A percentile compares a stretch with the other conserved stretches of the same genome.
phyloP scores from a whole-genome alignment of 1,139 yeast species.

The Pichia sorboxylosa region DNA sequence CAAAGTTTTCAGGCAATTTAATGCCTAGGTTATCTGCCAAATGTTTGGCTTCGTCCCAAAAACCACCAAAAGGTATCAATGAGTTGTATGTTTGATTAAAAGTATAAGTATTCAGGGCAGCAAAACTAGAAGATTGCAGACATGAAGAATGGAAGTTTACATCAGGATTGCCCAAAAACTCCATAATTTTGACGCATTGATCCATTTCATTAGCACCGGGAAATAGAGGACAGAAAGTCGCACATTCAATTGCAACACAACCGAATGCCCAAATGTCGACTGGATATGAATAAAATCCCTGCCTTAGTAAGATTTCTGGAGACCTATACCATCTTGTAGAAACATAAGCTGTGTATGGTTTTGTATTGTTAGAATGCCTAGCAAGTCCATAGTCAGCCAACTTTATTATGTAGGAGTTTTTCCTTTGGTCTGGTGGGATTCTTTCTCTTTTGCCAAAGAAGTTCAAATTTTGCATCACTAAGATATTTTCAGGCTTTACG shows the following conservation, averaged over 20 bases:
- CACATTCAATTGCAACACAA: conserved; percentile 70
- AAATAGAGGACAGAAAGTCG: conserved; percentile 65
- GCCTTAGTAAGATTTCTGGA: conserved; percentile 76
- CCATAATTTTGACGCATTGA: conserved; percentile 58
- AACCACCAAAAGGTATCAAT: conserved; percentile 43
- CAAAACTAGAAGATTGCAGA: conserved; percentile 9
- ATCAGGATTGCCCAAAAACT: conserved; percentile 59
- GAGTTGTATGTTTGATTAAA: not conserved
- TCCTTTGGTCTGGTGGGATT: conserved; percentile 30
- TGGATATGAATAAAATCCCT: conserved; percentile 55
- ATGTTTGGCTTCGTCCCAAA: conserved; percentile 48
- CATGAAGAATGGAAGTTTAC: conserved; percentile 3
- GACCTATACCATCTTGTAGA: conserved; percentile 96
- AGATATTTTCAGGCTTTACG: conserved; percentile 68
- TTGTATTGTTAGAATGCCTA: conserved; percentile 43
- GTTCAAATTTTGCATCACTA: conserved; percentile 47
- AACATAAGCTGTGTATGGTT: conserved; percentile 67
- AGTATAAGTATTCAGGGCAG: conserved; percentile 1
- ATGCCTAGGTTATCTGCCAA: conserved; percentile 44
- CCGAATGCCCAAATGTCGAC: conserved; percentile 96
- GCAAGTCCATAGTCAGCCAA: conserved; percentile 90
- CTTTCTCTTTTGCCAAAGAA: conserved; percentile 36
- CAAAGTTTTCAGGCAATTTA: conserved; percentile 34
- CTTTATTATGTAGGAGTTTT: conserved; percentile 55
- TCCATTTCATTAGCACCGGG: conserved; percentile 76